A percentile compares a stretch with the other conserved stretches of the same genome.
These are phyloP conservation scores for Anisogramma anomala DNA, from an alignment of 2,329 filamentous ascomycete species.

Conservation along the genomic window DNA sequence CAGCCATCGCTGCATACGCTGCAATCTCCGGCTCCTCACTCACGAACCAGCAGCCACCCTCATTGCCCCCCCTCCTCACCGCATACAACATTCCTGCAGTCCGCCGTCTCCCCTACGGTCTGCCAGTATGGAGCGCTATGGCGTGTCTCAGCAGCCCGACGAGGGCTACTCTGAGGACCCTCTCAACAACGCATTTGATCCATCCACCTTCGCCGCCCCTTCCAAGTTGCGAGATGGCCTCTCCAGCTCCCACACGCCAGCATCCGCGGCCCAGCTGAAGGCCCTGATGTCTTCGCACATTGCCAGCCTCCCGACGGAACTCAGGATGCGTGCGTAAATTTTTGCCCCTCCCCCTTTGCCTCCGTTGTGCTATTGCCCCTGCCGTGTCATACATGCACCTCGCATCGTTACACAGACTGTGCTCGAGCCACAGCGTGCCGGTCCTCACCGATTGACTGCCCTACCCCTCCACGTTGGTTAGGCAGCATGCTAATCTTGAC, in stretches of 20 bases:
- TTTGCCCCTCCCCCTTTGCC: background rate
- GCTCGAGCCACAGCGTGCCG: background rate
- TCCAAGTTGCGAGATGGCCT: constrained; percentile 18
- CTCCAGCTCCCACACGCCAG: constrained; percentile 1
- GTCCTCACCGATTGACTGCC: background rate
- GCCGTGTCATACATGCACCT: background rate
- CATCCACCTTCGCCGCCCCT: constrained; percentile 19
- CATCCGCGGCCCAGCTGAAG: constrained; percentile 10
- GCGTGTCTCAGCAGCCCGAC: constrained; percentile 47
- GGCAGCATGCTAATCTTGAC: constrained; percentile 13
- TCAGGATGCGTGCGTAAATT: constrained; percentile 36
- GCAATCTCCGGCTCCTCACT: too few relatives aligned
- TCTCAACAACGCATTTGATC: constrained; percentile 31
- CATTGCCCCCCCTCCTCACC: background rate
- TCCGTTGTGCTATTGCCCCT: constrained; percentile 4
- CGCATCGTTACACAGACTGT: constrained; percentile 1
- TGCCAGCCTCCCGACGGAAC: constrained; percentile 34
- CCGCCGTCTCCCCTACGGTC: constrained; percentile 14
- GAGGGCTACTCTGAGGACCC: constrained; percentile 81
- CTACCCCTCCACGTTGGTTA: background rate
- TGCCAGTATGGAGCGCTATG: constrained; percentile 13
- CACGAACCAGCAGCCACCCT: too few relatives aligned
- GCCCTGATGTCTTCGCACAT: constrained; percentile 38
- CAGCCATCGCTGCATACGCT: too few relatives aligned
- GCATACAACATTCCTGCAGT: constrained; percentile 13